Evolutionary conservation across 2,329 filamentous ascomycete genomes (phyloP).

Genomic region (Cytospora chrysosperma): DNA sequence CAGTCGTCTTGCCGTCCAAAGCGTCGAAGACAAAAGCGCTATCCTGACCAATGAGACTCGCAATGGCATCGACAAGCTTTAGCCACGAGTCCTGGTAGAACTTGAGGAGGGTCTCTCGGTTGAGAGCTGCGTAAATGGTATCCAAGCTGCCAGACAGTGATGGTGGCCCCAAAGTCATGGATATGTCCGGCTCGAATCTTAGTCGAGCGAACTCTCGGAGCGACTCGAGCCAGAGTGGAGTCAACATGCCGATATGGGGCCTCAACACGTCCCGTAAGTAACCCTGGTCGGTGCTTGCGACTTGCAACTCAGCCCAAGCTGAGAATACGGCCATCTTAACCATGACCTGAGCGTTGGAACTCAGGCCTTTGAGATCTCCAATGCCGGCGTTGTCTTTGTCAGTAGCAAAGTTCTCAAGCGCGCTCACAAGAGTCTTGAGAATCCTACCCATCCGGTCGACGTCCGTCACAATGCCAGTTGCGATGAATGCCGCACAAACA

Average conservation of each 20-base stretch:
- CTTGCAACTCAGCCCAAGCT: conserved; percentile 95
- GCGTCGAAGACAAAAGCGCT: conserved; percentile 98
- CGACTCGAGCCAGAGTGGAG: conserved; percentile 91
- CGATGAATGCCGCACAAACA: conserved; percentile 96
- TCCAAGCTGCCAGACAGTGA: conserved; percentile 84
- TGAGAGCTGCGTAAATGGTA: conserved; percentile 90
- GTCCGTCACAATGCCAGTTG: conserved; percentile 95
- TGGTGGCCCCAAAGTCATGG: conserved; percentile 79
- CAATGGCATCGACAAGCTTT: conserved; percentile 94
- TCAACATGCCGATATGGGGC: conserved; percentile 85
- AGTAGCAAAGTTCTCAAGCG: conserved; percentile 86
- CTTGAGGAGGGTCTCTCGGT: conserved; percentile 85
- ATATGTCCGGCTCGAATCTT: conserved; percentile 93
- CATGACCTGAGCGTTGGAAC: conserved; percentile 96
- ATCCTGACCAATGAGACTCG: conserved; percentile 94
- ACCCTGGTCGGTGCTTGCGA: conserved; percentile 87
- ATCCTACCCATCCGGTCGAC: conserved; percentile 99
- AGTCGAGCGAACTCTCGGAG: conserved; percentile 90
- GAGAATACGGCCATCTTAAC: conserved; percentile 97
- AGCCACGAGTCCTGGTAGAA: conserved; percentile 99
- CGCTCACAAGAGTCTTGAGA: conserved; percentile 85
- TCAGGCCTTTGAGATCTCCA: conserved; percentile 87
- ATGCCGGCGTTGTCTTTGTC: conserved; percentile 82
- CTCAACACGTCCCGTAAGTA: conserved; percentile 87
- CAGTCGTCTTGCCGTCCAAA: conserved; percentile 75